Percentiles rank a stretch among this genome's conserved stretches.
Conservation (phyloP, 306 rosid species). For the Pyrus pyrifolia region DNA sequence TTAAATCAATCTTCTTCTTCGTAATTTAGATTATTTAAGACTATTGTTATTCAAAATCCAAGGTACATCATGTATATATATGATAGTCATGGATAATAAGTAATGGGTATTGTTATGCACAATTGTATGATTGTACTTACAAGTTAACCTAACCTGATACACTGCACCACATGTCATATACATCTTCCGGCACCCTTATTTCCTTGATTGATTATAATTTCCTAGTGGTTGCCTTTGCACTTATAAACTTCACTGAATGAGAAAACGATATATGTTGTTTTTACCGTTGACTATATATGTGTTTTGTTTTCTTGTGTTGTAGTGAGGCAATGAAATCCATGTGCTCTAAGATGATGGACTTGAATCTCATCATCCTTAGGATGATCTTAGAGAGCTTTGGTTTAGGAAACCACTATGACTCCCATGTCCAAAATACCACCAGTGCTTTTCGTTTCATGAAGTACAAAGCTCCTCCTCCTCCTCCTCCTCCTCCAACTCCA, state of each 20-base stretch:
- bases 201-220: not conserved
- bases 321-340: slow-evolving; percentile 31
- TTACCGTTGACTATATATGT: not conserved
- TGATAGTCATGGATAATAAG: not conserved
- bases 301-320: not conserved
- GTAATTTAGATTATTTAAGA: too few species aligned
- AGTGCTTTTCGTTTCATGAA: slow-evolving; percentile 22
- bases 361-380: slow-evolving; percentile 19
- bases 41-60: not conserved
- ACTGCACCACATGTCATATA: too few species aligned
- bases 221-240: not conserved
- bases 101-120: not conserved
- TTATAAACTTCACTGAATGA: not conserved
- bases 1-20: too few species aligned
- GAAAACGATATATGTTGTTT: not conserved
- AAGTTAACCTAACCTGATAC: too few species aligned
- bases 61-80: not conserved
- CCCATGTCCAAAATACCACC: slow-evolving; percentile 17
- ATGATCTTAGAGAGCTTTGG: slow-evolving; percentile 38
- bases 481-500: too few species aligned
- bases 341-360: slow-evolving; percentile 24
- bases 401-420: slow-evolving; percentile 21
- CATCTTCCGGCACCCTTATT: not conserved
- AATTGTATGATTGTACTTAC: too few species aligned
- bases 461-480: slow-evolving; percentile 27